Base-by-base conservation (phyloP, 108 stramenopile species). In the Conticribra weissflogii region DNA sequence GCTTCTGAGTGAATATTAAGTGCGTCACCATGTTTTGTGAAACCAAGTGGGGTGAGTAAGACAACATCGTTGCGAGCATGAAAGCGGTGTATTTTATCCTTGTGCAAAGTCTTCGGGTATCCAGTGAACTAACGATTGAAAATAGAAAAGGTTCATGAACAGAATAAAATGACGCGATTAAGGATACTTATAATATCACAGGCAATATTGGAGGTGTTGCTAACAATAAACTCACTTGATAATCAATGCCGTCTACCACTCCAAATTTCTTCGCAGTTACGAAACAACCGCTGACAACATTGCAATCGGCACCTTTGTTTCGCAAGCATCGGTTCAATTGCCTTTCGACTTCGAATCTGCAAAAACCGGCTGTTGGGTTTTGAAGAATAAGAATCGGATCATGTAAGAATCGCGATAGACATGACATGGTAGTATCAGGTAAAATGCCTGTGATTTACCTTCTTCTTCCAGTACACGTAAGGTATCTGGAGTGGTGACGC, bases 321-420 rank as follows among this genome's bases (percentile, higher is more conserved):
- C 76, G 33, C 36, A 86, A 71, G 46, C 69, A 79, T 28, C 76
- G 71, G 25, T 85, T 84, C 56, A 87, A 63, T 24, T 58, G 45
- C 8, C 86, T 78, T 32, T 87, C 86, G 12, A 87, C 76, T 73
- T 87, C 86, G 55, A 82, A 84, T 54, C 86, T 68, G 47, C 82
- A 60, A 46, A 75, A 87, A n/a, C 86, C 86, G 18, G 84, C 84
- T n/a, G n/a, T n/a, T n/a, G n/a, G n/a, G n/a, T n/a, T n/a, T n/a
- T n/a, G n/a, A n/a, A n/a, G n/a, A n/a, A n/a, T n/a, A n/a, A n/a
- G n/a, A n/a, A n/a, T n/a, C n/a, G n/a, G n/a, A n/a, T n/a, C n/a
- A n/a, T n/a, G n/a, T n/a, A n/a, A n/a, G n/a, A n/a, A n/a, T n/a
- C n/a, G n/a, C n/a, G n/a, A n/a, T n/a, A n/a, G n/a, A n/a, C n/a